A percentile compares a stretch with the other conserved stretches of the same genome.
Evolutionary conservation across 2,329 filamentous ascomycete species (phyloP).

Genomic region (Arthrobotrys sphaeroides): DNA sequence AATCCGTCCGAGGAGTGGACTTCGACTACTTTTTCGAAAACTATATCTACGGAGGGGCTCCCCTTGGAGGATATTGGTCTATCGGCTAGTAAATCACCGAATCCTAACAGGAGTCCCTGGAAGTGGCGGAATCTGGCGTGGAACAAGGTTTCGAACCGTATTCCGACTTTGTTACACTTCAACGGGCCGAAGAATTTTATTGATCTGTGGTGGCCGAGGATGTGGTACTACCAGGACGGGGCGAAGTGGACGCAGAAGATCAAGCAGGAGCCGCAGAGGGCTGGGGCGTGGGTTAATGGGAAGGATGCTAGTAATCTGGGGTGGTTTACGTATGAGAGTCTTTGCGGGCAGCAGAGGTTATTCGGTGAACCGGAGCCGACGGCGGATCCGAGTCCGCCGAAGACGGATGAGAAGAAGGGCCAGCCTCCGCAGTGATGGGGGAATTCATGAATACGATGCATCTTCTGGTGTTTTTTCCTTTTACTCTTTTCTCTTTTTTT

Average conservation of each 20-base stretch:
- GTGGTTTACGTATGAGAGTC: conserved; percentile 40
- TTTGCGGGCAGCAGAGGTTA: conserved; percentile 37
- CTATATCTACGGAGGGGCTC: conserved; percentile 15
- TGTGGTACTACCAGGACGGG: conserved; percentile 52
- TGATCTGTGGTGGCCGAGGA: conserved; percentile 50
- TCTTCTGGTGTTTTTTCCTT: conserved; percentile 1
- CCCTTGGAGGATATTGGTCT: conserved; percentile 35
- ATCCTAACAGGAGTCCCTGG: conserved; percentile 49
- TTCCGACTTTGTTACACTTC: conserved; percentile 50
- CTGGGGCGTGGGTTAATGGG: conserved; percentile 36
- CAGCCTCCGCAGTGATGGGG: neutral
- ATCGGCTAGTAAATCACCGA: conserved; percentile 44
- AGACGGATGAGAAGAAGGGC: neutral
- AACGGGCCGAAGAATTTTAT: conserved; percentile 51
- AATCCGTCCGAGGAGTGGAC: conserved; percentile 43
- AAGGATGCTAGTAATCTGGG: conserved; percentile 9
- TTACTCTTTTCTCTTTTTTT: neutral
- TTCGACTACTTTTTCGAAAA: conserved; percentile 33
- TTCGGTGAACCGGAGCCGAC: conserved; percentile 31
- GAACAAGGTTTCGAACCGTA: conserved; percentile 51
- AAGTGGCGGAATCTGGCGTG: conserved; percentile 48
- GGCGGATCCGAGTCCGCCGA: neutral
- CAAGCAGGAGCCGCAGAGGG: conserved; percentile 14
- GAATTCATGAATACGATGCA: conserved; percentile 1
- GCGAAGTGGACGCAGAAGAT: conserved; percentile 41